phyloP scores from a whole-genome alignment of 140 eudicot species.

The Senecio squalidus region DNA sequence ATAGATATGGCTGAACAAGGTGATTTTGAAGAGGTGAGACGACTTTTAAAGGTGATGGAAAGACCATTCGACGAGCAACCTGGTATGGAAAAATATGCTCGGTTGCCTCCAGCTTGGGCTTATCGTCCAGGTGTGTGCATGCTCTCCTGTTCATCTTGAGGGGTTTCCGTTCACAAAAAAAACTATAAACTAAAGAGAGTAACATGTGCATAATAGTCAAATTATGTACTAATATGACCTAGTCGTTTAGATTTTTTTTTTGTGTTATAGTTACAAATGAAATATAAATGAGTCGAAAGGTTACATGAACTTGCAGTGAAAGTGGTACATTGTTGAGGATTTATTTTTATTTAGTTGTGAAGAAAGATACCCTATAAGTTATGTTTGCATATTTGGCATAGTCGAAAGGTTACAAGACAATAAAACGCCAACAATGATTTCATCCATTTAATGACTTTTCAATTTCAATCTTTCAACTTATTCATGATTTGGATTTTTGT shows the following conservation, averaged over 20 bases:
- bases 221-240: conserved; percentile 16
- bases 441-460: no score
- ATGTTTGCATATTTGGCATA: no score
- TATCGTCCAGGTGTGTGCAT: conserved; percentile 93
- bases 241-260: not conserved
- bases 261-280: conserved; percentile 14
- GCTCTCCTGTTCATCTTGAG: conserved; percentile 86
- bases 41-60: conserved; percentile 72
- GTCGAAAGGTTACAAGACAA: no score
- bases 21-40: conserved; percentile 70
- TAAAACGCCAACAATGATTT: no score
- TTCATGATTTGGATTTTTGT: no score
- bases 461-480: no score
- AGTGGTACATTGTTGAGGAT: not conserved
- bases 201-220: conserved; percentile 25
- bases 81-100: conserved; percentile 81
- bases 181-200: conserved; percentile 13
- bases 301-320: not conserved
- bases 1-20: conserved; percentile 88
- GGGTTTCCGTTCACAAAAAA: not conserved
- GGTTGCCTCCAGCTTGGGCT: conserved; percentile 96
- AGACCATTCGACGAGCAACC: conserved; percentile 87
- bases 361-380: not conserved
- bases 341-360: not conserved
- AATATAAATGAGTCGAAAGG: not conserved